Evolutionary conservation across 1,284 basidiomycete genomes (phyloP).

Genomic region (Ustilago nuda): DNA sequence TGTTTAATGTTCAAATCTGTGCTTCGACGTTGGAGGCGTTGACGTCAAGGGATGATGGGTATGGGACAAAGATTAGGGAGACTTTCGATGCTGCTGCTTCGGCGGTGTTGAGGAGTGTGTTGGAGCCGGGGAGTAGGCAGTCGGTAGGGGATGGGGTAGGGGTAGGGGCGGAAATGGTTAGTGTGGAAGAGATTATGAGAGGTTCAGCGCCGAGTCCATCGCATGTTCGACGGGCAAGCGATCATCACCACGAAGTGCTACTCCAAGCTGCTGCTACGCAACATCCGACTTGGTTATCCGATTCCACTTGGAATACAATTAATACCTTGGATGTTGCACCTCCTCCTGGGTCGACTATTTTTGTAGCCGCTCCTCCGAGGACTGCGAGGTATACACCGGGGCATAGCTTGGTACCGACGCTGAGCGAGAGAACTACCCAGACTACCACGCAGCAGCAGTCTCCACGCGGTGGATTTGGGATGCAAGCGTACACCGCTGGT

Average conservation of each 20-base stretch:
- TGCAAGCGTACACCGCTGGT: not conserved
- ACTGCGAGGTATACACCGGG: conserved; percentile 21
- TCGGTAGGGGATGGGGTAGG: not conserved
- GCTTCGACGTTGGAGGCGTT: conserved; percentile 48
- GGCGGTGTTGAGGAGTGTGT: conserved; percentile 32
- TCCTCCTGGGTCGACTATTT: conserved; percentile 47
- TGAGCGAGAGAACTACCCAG: conserved; percentile 44
- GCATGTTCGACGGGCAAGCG: not conserved
- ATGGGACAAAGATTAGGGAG: conserved; percentile 32
- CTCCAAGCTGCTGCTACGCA: conserved; percentile 25
- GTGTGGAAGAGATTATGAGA: conserved; percentile 26
- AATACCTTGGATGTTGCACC: conserved; percentile 34
- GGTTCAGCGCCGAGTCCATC: not conserved
- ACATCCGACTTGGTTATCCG: conserved; percentile 49
- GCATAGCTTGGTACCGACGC: conserved; percentile 34
- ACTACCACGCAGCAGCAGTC: conserved; percentile 4
- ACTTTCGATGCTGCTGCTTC: conserved; percentile 47
- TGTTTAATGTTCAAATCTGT: conserved; percentile 52
- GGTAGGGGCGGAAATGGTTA: not conserved
- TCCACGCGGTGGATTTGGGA: not conserved
- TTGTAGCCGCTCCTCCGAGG: conserved; percentile 45
- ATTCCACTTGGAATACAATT: conserved; percentile 49
- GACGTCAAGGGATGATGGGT: conserved; percentile 42
- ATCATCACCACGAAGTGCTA: conserved; percentile 24
- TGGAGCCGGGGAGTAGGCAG: conserved; percentile 21